A percentile compares a stretch with the other conserved stretches of the same genome.
Conservation (phyloP, 2,329 filamentous ascomycete species). For the Nothomitra cinnamomea region DNA sequence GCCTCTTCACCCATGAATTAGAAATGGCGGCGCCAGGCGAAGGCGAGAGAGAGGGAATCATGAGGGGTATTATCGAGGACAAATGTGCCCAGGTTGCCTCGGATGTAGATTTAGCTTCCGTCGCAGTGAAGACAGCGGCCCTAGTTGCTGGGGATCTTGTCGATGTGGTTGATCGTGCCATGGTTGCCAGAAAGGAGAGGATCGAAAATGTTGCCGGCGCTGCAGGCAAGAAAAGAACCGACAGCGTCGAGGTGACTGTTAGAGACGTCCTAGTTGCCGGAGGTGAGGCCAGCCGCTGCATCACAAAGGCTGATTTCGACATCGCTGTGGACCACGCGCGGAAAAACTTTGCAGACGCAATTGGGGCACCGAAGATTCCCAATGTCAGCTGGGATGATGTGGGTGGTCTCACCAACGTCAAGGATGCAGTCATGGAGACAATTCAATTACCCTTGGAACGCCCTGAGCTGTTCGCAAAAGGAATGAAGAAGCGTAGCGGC, state of each 20-base stretch:
- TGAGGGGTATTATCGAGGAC: conserved; percentile 61
- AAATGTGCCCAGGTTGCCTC: conserved; percentile 61
- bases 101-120: conserved; percentile 65
- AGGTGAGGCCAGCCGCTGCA: conserved; percentile 57
- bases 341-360: conserved; percentile 95
- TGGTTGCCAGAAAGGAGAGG: conserved; percentile 58
- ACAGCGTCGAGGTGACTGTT: conserved; percentile 35
- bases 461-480: conserved; percentile 87
- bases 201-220: conserved; percentile 45
- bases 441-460: conserved; percentile 85
- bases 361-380: conserved; percentile 93
- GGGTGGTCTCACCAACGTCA: conserved; percentile 81
- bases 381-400: conserved; percentile 96
- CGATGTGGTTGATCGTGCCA: conserved; percentile 81
- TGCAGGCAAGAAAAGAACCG: conserved; percentile 19
- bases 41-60: conserved; percentile 72
- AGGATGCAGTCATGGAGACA: conserved; percentile 92
- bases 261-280: conserved; percentile 81
- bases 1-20: conserved; percentile 86
- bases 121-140: conserved; percentile 90
- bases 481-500: conserved; percentile 93
- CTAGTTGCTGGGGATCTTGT: conserved; percentile 87
- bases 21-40: conserved; percentile 91
- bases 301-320: conserved; percentile 75
- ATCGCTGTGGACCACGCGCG: conserved; percentile 86